phyloP scores from a whole-genome alignment of 257 asterid species.

The Avicennia marina region DNA sequence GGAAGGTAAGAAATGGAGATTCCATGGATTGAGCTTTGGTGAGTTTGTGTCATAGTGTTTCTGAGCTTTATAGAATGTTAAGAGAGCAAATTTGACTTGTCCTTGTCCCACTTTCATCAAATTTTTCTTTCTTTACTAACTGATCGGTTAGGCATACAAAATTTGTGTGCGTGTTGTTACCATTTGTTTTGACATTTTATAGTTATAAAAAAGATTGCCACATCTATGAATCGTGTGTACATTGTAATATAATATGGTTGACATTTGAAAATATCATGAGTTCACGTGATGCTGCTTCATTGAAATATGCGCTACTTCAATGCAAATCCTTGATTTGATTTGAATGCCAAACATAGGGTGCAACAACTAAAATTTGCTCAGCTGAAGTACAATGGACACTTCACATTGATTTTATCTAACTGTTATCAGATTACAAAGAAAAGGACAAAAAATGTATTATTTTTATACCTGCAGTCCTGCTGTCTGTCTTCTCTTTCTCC shows the following conservation, averaged over 20 bases:
- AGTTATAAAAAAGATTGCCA: neutral
- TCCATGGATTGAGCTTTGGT: constrained; percentile 24
- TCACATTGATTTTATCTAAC: too few relatives aligned
- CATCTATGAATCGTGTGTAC: constrained; percentile 8
- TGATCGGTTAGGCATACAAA: constrained; percentile 23
- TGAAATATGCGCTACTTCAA: neutral
- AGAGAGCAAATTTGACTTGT: constrained; percentile 21
- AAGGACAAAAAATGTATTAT: too few relatives aligned
- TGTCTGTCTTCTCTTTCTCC: too few relatives aligned
- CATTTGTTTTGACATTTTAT: constrained; percentile 17
- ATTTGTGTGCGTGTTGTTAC: too few relatives aligned
- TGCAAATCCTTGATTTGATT: constrained; percentile 16
- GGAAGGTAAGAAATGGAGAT: constrained; percentile 27
- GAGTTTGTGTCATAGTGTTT: constrained; percentile 5
- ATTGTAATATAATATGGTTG: constrained; percentile 18
- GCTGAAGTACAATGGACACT: too few relatives aligned
- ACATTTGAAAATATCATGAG: constrained; percentile 17
- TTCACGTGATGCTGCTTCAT: constrained; percentile 12
- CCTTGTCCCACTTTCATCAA: too few relatives aligned
- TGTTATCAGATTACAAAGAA: too few relatives aligned
- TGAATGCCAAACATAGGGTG: constrained; percentile 6
- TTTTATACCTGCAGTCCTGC: too few relatives aligned
- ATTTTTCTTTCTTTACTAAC: constrained; percentile 17
- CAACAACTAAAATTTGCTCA: neutral
- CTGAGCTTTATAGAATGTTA: constrained; percentile 23